phyloP scores from a whole-genome alignment of 495 filamentous ascomycete genomes.

The Penicillium riverlandense region DNA sequence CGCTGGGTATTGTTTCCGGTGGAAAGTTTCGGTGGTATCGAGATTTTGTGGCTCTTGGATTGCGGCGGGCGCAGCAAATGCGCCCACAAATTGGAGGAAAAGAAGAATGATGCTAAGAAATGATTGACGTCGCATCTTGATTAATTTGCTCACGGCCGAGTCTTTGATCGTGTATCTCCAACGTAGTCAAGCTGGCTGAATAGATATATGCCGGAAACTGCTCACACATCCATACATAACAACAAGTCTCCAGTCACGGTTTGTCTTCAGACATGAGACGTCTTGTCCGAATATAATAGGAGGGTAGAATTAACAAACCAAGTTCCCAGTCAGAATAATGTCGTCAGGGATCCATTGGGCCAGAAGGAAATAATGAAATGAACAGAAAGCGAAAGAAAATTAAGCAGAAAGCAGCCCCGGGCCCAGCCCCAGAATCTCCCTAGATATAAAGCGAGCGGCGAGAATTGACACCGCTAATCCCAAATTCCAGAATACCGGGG shows the following conservation, averaged over 20 bases:
- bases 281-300: background rate
- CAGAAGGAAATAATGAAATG: background rate
- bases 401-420: background rate
- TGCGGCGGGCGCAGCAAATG: constrained; percentile 11
- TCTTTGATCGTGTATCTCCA: background rate
- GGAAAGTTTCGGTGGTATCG: constrained; percentile 1
- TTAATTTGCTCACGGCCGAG: background rate
- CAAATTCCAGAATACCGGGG: constrained; percentile 11
- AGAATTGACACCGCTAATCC: constrained; percentile 4
- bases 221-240: background rate
- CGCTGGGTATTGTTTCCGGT: constrained; percentile 3
- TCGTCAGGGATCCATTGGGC: constrained; percentile 2
- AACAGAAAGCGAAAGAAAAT: background rate
- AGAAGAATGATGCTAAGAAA: constrained; percentile 4
- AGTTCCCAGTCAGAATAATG: background rate
- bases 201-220: background rate
- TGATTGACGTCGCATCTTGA: constrained; percentile 16
- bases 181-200: background rate
- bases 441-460: constrained; percentile 2
- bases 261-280: background rate
- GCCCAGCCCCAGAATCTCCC: constrained; percentile 4
- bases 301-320: background rate
- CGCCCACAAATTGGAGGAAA: constrained; percentile 3
- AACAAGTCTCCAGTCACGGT: background rate
- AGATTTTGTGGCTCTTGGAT: constrained; percentile 1